Conservation (phyloP, 352 stramenopile genomes). For the Phytophthora multivora region DNA sequence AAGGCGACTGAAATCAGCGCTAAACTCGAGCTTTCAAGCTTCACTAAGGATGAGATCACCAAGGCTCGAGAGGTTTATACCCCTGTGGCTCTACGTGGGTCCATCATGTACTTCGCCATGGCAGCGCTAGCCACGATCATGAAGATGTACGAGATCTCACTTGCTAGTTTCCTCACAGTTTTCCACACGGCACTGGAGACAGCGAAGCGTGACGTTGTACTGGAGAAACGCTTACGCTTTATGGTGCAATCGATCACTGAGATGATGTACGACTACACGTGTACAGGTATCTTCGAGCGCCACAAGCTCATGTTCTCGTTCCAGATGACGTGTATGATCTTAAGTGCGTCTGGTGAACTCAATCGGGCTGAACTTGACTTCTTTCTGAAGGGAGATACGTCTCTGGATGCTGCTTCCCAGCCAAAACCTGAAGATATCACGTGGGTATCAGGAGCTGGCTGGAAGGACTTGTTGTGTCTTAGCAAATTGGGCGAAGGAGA, state of each 20-base stretch:
- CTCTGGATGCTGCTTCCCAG: constrained; percentile 77
- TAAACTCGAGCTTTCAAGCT: constrained; percentile 92
- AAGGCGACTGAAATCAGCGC: constrained; percentile 94
- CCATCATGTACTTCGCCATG: constrained; percentile 96
- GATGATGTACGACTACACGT: constrained; percentile 97
- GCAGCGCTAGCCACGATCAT: constrained; percentile 92
- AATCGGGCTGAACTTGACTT: constrained; percentile 93
- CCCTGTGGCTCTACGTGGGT: constrained; percentile 91
- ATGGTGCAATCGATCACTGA: constrained; percentile 92
- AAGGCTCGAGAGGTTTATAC: constrained; percentile 91
- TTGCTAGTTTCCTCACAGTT: constrained; percentile 92
- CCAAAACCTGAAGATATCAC: constrained; percentile 69
- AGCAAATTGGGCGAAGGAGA: constrained; percentile 46
- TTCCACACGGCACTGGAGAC: constrained; percentile 92
- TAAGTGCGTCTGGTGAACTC: constrained; percentile 83
- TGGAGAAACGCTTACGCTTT: constrained; percentile 87
- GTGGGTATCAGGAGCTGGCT: constrained; percentile 90
- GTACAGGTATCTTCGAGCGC: constrained; percentile 96
- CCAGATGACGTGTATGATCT: constrained; percentile 97
- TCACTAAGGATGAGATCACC: constrained; percentile 95
- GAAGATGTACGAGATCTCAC: constrained; percentile 96
- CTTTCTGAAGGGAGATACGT: constrained; percentile 96
- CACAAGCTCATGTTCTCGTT: constrained; percentile 98
- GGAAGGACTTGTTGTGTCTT: constrained; percentile 93
- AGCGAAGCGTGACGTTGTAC: constrained; percentile 90